These are phyloP conservation scores for Coleophoma cylindrospora DNA, from an alignment of 2,329 filamentous ascomycete genomes.

Conservation along the genomic window DNA sequence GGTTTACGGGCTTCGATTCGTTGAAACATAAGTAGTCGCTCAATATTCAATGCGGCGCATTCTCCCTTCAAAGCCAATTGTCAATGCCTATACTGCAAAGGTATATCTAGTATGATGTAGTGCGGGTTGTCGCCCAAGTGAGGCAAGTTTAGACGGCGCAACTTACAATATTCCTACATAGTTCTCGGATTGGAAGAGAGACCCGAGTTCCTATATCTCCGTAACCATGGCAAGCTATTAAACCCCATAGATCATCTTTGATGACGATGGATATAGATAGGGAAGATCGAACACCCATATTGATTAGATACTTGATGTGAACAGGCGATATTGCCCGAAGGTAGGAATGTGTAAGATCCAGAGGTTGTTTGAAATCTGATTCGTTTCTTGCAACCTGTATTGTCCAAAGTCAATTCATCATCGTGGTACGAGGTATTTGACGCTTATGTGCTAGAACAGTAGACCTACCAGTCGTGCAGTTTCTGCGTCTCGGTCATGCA, in stretches of 20 bases:
- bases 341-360: constrained; percentile 82
- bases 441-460: too few species aligned
- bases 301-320: constrained; percentile 76
- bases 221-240: constrained; percentile 82
- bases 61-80: constrained; percentile 6
- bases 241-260: constrained; percentile 78
- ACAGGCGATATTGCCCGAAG: constrained; percentile 86
- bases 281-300: constrained; percentile 84
- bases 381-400: constrained; percentile 63
- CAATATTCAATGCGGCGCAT: constrained; percentile 15
- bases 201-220: constrained; percentile 73
- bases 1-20: constrained; percentile 12
- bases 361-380: constrained; percentile 64
- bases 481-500: constrained; percentile 77
- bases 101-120: background rate
- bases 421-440: too few species aligned
- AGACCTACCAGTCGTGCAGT: constrained; percentile 58
- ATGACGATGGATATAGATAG: constrained; percentile 91
- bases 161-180: constrained; percentile 70
- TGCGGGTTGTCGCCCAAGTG: background rate
- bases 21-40: constrained; percentile 12
- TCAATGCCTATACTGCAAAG: background rate
- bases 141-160: too few species aligned
- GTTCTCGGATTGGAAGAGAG: constrained; percentile 81
- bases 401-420: too few species aligned